Evolutionary conservation across 352 stramenopile species (phyloP).

Genomic region (Phytophthora vignae): DNA sequence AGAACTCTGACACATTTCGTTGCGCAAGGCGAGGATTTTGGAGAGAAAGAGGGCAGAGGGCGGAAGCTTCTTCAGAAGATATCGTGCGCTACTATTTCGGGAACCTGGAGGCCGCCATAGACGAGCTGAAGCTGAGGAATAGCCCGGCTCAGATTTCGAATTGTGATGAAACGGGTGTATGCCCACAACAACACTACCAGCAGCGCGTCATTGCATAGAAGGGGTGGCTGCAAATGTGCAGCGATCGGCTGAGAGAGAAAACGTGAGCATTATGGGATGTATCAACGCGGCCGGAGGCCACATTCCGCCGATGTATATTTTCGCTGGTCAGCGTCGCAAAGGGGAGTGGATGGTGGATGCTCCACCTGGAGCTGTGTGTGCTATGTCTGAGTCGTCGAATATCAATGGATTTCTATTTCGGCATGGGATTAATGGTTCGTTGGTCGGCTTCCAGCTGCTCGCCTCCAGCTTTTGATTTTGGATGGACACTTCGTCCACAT

Average conservation of each 20-base stretch:
- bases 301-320: no score
- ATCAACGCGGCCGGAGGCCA: not conserved
- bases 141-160: not conserved
- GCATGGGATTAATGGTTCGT: no score
- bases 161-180: not conserved
- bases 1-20: not conserved
- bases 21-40: not conserved
- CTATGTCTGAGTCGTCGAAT: no score
- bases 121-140: not conserved
- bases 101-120: not conserved
- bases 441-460: no score
- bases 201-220: not conserved
- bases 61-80: not conserved
- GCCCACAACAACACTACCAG: not conserved
- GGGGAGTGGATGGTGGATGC: no score
- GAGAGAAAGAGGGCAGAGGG: not conserved
- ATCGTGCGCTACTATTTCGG: not conserved
- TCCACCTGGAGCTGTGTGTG: no score
- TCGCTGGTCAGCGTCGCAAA: no score
- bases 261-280: not conserved
- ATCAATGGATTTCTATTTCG: no score
- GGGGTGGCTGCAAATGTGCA: not conserved
- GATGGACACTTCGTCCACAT: no score
- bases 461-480: no score
- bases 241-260: not conserved